phyloP scores from a whole-genome alignment of 1,284 basidiomycete genomes.

The Flammula alnicola region DNA sequence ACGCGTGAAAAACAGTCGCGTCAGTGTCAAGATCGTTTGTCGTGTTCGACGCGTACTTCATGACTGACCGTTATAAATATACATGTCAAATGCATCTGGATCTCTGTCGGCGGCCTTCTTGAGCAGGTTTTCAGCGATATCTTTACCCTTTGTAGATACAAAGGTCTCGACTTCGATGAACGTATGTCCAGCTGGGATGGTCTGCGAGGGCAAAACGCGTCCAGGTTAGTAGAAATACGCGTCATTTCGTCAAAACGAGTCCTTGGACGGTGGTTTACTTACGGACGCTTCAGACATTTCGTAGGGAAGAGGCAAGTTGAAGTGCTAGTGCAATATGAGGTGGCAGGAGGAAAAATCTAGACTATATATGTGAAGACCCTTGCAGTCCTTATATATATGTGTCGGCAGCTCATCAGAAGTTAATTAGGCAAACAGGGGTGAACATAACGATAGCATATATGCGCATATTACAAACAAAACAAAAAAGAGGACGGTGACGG shows the following conservation, averaged over 20 bases:
- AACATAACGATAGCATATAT: not conserved
- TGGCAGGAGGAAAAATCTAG: too few species aligned
- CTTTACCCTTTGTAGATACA: constrained; percentile 35
- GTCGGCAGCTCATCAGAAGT: too few species aligned
- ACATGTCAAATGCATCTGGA: constrained; percentile 43
- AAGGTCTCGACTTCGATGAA: constrained; percentile 37
- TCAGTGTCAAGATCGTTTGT: too few species aligned
- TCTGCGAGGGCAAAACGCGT: constrained; percentile 3
- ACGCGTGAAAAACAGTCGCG: not conserved
- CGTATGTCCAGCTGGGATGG: constrained; percentile 39
- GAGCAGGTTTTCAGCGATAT: constrained; percentile 33
- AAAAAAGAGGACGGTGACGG: constrained; percentile 1
- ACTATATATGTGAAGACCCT: too few species aligned
- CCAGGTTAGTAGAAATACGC: not conserved
- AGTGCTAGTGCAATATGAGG: too few species aligned
- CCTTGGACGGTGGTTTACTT: too few species aligned
- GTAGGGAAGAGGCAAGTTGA: too few species aligned
- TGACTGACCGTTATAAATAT: constrained; percentile 43
- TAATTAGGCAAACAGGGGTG: too few species aligned
- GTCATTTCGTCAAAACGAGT: too few species aligned
- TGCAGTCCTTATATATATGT: too few species aligned
- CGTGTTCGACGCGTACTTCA: not conserved
- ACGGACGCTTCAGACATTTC: too few species aligned
- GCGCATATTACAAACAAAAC: constrained; percentile 2
- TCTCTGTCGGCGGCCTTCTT: constrained; percentile 39